Conservation (phyloP, 2,329 filamentous ascomycete genomes). For the Alternaria ventricosa region DNA sequence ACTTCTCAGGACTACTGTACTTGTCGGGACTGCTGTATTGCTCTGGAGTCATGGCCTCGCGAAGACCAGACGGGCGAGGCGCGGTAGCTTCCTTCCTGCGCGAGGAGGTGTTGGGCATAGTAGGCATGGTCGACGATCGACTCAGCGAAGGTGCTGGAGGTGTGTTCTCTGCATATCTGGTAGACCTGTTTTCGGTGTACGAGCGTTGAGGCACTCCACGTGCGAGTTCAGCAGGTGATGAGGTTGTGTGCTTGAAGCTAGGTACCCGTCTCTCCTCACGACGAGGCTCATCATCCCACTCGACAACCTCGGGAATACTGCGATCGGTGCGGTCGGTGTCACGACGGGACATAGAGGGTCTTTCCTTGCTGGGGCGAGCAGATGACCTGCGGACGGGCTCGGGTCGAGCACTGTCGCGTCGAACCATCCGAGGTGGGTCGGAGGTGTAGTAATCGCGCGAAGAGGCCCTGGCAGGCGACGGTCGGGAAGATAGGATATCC, state of each 20-base stretch:
- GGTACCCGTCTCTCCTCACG: constrained; percentile 32
- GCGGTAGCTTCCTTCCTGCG: constrained; percentile 33
- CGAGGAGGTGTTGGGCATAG: constrained; percentile 24
- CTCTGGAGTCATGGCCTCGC: constrained; percentile 36
- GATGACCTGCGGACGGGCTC: constrained; percentile 44
- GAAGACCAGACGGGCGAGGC: constrained; percentile 38
- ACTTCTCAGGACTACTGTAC: neutral
- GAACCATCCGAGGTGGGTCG: constrained; percentile 27
- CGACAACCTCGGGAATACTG: constrained; percentile 40
- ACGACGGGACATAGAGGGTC: constrained; percentile 29
- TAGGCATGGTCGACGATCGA: constrained; percentile 54
- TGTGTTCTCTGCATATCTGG: constrained; percentile 39
- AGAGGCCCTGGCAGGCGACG: constrained; percentile 36
- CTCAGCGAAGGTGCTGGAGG: constrained; percentile 45
- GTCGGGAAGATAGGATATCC: constrained; percentile 26
- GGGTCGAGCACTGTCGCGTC: constrained; percentile 31
- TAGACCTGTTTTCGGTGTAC: constrained; percentile 29
- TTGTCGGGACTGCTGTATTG: constrained; percentile 33
- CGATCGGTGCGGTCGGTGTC: constrained; percentile 39
- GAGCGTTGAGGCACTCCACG: constrained; percentile 38
- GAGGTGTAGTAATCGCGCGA: constrained; percentile 40
- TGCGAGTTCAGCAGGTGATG: constrained; percentile 44
- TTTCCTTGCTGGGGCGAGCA: constrained; percentile 40
- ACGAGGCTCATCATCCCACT: constrained; percentile 38
- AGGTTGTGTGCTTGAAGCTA: constrained; percentile 48